These are phyloP conservation scores for Gastroboletus turbinatus DNA, from an alignment of 1,284 basidiomycete species.

Conservation along the genomic window DNA sequence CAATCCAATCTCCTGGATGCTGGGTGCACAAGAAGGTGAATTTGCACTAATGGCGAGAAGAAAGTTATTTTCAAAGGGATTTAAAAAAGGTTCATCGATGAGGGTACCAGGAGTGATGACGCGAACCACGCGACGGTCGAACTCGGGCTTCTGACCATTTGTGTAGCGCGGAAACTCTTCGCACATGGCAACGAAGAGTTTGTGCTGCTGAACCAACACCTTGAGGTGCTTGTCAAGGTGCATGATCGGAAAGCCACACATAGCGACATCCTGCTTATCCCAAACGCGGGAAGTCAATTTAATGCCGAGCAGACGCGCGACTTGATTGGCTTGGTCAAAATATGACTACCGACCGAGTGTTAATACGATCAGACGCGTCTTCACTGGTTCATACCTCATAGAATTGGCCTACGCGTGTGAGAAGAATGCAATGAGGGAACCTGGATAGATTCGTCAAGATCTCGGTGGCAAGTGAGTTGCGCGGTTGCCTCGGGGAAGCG, in stretches of 20 bases:
- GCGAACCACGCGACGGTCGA: constrained; percentile 78
- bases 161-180: constrained; percentile 75
- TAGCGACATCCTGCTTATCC: constrained; percentile 63
- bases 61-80: constrained; percentile 85
- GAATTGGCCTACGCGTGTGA: constrained; percentile 92
- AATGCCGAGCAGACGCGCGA: constrained; percentile 77
- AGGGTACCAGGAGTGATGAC: constrained; percentile 91
- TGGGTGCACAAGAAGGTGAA: constrained; percentile 2
- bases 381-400: constrained; percentile 69
- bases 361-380: constrained; percentile 4
- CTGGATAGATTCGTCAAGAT: constrained; percentile 70
- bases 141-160: constrained; percentile 50
- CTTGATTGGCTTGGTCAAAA: constrained; percentile 84
- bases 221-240: constrained; percentile 88
- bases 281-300: constrained; percentile 76
- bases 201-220: constrained; percentile 78
- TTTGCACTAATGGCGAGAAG: constrained; percentile 67
- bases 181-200: constrained; percentile 85
- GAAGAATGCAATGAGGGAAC: constrained; percentile 86
- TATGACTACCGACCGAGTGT: constrained; percentile 65
- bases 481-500: constrained; percentile 35
- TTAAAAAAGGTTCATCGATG: constrained; percentile 86
- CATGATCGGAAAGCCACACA: constrained; percentile 90
- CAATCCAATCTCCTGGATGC: constrained; percentile 45
- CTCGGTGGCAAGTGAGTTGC: constrained; percentile 61